phyloP scores from a whole-genome alignment of 306 rosid genomes.

The Luffa aegyptiaca region DNA sequence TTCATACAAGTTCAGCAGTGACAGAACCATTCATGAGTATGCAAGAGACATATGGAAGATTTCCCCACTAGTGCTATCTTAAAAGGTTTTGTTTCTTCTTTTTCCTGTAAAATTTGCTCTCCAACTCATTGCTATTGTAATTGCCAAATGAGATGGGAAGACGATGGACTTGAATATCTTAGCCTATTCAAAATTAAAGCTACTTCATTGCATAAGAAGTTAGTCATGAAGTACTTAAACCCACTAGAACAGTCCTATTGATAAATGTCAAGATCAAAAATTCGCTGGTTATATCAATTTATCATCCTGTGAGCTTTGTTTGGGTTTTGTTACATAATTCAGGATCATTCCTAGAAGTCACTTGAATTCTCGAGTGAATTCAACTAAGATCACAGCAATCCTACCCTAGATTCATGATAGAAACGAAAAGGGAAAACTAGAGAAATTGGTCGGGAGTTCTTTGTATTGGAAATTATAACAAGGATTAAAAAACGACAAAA shows the following conservation, averaged over 20 bases:
- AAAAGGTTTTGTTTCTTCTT: slow-evolving; percentile 14
- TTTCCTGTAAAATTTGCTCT: background rate
- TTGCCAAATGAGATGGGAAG: background rate
- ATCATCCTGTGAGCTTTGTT: background rate
- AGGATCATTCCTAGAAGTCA: background rate
- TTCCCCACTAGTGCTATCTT: slow-evolving; percentile 45
- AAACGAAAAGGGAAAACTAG: background rate
- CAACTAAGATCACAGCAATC: background rate
- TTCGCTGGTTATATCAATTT: background rate
- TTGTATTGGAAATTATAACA: background rate
- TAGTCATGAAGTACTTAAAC: background rate
- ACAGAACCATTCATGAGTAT: slow-evolving; percentile 88
- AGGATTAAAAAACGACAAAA: background rate
- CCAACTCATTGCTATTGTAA: background rate
- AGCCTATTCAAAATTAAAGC: background rate
- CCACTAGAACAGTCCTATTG: background rate
- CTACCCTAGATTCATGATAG: background rate
- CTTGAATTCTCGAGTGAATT: background rate
- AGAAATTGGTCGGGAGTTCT: background rate
- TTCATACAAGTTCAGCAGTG: slow-evolving; percentile 90
- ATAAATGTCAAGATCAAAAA: background rate
- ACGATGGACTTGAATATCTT: background rate
- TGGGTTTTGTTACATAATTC: background rate
- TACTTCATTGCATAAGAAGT: background rate
- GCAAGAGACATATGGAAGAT: slow-evolving; percentile 85